Conservation (phyloP, 768 basidiomycete genomes). For the Crepidotus variabilis region DNA sequence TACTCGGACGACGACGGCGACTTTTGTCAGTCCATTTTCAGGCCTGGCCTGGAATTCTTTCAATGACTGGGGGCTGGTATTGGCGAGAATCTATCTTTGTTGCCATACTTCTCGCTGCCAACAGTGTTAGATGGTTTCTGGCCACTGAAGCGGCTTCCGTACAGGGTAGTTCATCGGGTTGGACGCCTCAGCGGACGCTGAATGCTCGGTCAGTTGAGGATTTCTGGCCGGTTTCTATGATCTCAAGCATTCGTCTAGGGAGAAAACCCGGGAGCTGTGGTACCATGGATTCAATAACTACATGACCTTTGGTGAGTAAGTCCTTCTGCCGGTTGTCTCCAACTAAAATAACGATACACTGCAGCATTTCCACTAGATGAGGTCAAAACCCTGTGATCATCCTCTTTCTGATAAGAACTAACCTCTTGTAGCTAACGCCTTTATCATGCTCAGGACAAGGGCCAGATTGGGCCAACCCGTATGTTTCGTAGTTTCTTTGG, state of each 20-base stretch:
- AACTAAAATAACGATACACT: slow-evolving; percentile 13
- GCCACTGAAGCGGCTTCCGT: slow-evolving; percentile 29
- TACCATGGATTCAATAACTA: slow-evolving; percentile 89
- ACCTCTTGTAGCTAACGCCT: slow-evolving; percentile 64
- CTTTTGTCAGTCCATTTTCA: neutral
- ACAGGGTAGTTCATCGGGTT: slow-evolving; percentile 30
- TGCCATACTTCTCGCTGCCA: slow-evolving; percentile 29
- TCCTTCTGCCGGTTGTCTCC: slow-evolving; percentile 5
- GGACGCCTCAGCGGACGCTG: slow-evolving; percentile 57
- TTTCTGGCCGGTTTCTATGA: neutral
- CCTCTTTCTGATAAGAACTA: neutral
- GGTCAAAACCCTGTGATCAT: slow-evolving; percentile 33
- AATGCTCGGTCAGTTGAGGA: slow-evolving; percentile 46
- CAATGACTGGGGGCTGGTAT: slow-evolving; percentile 48
- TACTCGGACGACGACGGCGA: neutral
- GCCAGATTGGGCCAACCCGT: slow-evolving; percentile 86
- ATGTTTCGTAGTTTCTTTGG: slow-evolving; percentile 25
- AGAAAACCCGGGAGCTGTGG: slow-evolving; percentile 76
- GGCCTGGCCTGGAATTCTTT: slow-evolving; percentile 16
- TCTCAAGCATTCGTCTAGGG: slow-evolving; percentile 33
- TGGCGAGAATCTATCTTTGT: slow-evolving; percentile 49
- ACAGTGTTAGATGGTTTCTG: slow-evolving; percentile 27
- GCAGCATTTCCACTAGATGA: slow-evolving; percentile 85
- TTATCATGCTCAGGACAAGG: slow-evolving; percentile 84
- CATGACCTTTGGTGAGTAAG: slow-evolving; percentile 68